These are phyloP conservation scores for Capsicum baccatum DNA, from an alignment of 257 asterid species.

Conservation along the genomic window DNA sequence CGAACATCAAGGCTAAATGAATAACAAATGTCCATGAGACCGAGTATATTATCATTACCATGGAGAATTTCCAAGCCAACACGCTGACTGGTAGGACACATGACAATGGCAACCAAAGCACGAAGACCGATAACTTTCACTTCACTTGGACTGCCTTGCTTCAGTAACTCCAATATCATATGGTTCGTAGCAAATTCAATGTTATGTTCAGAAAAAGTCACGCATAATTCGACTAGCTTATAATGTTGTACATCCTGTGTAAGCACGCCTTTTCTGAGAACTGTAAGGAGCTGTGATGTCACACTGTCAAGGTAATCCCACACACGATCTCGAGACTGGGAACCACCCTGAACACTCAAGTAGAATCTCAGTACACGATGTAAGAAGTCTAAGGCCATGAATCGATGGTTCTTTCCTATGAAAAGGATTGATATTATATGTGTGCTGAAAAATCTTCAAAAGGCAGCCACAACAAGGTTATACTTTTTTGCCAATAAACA, in stretches of 20 bases:
- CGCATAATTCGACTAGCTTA: constrained; percentile 97
- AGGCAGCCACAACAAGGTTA: background rate
- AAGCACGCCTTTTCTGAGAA: constrained; percentile 92
- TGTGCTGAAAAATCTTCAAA: constrained; percentile 23
- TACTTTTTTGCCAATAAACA: constrained; percentile 9
- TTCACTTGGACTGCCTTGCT: constrained; percentile 95
- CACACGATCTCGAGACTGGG: constrained; percentile 91
- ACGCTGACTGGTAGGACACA: constrained; percentile 93
- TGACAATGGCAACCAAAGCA: constrained; percentile 96
- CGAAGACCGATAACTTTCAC: constrained; percentile 99
- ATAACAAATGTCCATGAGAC: constrained; percentile 30
- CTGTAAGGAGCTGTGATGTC: constrained; percentile 92
- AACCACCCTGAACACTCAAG: constrained; percentile 91
- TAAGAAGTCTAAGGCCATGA: constrained; percentile 97
- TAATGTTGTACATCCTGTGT: constrained; percentile 98
- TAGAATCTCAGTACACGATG: constrained; percentile 96
- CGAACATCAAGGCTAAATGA: constrained; percentile 23
- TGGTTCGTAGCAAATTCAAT: constrained; percentile 98
- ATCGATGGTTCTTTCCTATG: constrained; percentile 97
- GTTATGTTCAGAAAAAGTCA: constrained; percentile 96
- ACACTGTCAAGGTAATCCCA: constrained; percentile 99
- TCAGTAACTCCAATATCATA: constrained; percentile 88
- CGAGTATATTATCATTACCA: constrained; percentile 57
- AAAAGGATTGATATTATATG: constrained; percentile 34
- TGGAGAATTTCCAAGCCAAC: constrained; percentile 98